phyloP scores from a whole-genome alignment of 768 basidiomycete genomes.

The Hygrocybe coccinea region DNA sequence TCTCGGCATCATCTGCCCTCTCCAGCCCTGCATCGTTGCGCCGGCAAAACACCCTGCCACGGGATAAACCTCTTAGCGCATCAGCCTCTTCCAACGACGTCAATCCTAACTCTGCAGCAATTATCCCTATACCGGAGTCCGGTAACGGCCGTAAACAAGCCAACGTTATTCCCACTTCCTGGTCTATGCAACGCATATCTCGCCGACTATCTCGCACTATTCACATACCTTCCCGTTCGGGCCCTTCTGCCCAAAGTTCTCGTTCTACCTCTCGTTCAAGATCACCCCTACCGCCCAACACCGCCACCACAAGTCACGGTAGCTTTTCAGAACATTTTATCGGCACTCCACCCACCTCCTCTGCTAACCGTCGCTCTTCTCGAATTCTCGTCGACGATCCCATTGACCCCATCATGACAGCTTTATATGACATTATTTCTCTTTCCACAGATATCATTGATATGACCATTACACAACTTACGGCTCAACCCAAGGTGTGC shows the following conservation, averaged over 20 bases:
- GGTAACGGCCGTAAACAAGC: constrained; percentile 63
- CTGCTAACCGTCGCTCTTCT: constrained; percentile 68
- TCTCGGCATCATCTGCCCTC: constrained; percentile 63
- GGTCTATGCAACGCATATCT: constrained; percentile 54
- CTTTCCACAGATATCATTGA: constrained; percentile 93
- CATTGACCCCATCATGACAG: constrained; percentile 82
- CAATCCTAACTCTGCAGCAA: constrained; percentile 56
- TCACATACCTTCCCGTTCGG: constrained; percentile 63
- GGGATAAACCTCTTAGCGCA: constrained; percentile 56
- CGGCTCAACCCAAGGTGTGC: constrained; percentile 78
- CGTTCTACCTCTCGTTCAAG: constrained; percentile 93
- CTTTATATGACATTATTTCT: constrained; percentile 86
- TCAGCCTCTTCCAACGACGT: constrained; percentile 54
- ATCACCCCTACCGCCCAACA: constrained; percentile 75
- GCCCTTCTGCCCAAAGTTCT: constrained; percentile 76
- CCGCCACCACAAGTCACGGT: constrained; percentile 57
- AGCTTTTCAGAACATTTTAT: constrained; percentile 45
- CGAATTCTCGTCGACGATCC: constrained; percentile 82
- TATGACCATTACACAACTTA: constrained; percentile 82
- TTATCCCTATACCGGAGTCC: constrained; percentile 57
- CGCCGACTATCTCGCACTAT: constrained; percentile 83
- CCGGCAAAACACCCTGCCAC: constrained; percentile 59
- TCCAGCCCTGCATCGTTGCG: constrained; percentile 67
- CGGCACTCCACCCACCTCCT: constrained; percentile 25
- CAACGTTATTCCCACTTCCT: constrained; percentile 44